Conservation (phyloP, 192 early-diverging fungal species). For the Allomyces macrogynus region DNA sequence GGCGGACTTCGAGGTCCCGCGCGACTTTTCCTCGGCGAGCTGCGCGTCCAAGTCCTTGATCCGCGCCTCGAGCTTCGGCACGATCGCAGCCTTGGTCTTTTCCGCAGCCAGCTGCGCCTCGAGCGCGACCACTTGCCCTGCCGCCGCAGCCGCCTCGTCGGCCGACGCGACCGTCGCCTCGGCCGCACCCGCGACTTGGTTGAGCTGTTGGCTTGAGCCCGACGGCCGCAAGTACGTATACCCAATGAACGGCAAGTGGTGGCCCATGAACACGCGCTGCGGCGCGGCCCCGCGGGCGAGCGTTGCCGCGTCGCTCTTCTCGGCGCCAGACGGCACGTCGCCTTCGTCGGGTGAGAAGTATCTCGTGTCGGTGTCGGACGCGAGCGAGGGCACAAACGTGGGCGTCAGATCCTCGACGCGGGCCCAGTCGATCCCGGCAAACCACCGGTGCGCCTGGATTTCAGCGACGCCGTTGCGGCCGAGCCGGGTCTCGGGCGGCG, state of each 20-base stretch:
- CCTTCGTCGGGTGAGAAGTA: slow-evolving; percentile 89
- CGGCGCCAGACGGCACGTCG: no score
- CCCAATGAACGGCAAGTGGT: slow-evolving; percentile 69
- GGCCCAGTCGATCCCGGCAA: slow-evolving; percentile 80
- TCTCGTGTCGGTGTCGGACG: slow-evolving; percentile 88
- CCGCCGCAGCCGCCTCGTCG: neutral
- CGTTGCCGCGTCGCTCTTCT: slow-evolving; percentile 47
- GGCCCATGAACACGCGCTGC: slow-evolving; percentile 41
- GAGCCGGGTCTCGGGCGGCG: slow-evolving; percentile 66
- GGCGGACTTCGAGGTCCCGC: neutral
- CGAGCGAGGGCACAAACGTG: slow-evolving; percentile 78
- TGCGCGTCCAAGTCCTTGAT: neutral
- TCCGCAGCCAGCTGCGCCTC: no score
- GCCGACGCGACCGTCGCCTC: neutral
- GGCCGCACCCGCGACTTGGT: neutral
- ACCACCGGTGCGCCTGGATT: slow-evolving; percentile 86
- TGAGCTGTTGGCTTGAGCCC: neutral
- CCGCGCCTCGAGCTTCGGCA: neutral
- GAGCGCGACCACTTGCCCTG: neutral
- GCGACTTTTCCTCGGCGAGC: neutral
- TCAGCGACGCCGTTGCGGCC: slow-evolving; percentile 62
- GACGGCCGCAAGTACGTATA: slow-evolving; percentile 39
- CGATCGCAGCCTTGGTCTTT: no score
- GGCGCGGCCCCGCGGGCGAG: neutral
- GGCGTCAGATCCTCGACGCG: slow-evolving; percentile 61